Percentiles rank a stretch among this genome's conserved stretches.
Conservation (phyloP, 768 basidiomycete species). For the Crucibulum laeve region DNA sequence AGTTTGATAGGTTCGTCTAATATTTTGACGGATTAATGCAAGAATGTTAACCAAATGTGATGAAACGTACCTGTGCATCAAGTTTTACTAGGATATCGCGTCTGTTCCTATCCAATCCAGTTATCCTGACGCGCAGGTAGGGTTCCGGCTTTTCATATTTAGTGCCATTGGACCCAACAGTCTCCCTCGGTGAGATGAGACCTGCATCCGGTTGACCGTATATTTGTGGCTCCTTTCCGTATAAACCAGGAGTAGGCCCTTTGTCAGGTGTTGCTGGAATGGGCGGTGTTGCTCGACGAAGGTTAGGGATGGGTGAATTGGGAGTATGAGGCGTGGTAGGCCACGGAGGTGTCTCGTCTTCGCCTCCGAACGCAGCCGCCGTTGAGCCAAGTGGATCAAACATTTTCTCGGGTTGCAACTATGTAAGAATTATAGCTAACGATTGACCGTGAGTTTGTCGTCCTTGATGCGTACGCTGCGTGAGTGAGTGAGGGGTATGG, state of each 20-base stretch:
- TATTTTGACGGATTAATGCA: neutral
- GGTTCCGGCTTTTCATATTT: conserved; percentile 75
- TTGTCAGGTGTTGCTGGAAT: conserved; percentile 46
- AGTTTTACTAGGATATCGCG: conserved; percentile 91
- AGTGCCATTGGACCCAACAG: conserved; percentile 61
- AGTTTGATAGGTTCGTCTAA: conserved; percentile 92
- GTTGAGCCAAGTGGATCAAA: conserved; percentile 71
- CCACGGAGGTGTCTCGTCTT: conserved; percentile 59
- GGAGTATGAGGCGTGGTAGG: conserved; percentile 76
- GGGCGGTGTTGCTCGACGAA: conserved; percentile 58
- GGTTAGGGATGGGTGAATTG: conserved; percentile 67
- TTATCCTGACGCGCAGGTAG: conserved; percentile 86
- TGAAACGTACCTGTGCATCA: conserved; percentile 79
- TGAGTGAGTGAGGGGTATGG: neutral
- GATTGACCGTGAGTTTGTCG: no score
- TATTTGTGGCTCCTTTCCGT: conserved; percentile 79
- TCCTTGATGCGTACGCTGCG: no score
- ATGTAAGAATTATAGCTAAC: no score
- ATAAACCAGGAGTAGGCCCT: conserved; percentile 52
- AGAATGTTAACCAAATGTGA: neutral
- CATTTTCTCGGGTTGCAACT: no score
- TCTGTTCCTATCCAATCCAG: conserved; percentile 90
- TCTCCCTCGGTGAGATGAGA: conserved; percentile 70
- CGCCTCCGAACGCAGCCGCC: conserved; percentile 43
- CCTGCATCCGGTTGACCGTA: conserved; percentile 85